phyloP scores from a whole-genome alignment of 179 eudicot genomes.

The Beta corolliflora region DNA sequence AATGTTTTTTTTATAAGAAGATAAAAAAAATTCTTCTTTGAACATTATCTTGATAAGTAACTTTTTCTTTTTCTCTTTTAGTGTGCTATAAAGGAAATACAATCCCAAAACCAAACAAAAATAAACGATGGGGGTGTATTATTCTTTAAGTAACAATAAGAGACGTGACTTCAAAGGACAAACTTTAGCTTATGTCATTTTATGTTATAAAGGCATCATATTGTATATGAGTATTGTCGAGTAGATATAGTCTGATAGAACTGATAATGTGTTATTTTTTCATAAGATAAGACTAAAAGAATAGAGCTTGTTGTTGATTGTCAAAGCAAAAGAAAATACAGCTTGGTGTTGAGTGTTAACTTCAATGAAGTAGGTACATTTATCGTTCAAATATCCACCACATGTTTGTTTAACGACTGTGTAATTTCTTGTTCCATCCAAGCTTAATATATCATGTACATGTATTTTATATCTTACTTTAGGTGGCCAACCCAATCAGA shows the following conservation, averaged over 20 bases:
- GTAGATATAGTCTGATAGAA: not conserved
- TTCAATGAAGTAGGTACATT: slow-evolving; percentile 30
- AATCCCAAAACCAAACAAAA: slow-evolving; percentile 1
- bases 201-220: not conserved
- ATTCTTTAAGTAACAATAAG: not conserved
- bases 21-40: no score
- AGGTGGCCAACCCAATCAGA: slow-evolving; percentile 2
- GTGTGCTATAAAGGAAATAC: not conserved
- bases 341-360: slow-evolving; percentile 3
- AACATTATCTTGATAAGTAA: not conserved
- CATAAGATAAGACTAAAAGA: not conserved
- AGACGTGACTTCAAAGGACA: not conserved
- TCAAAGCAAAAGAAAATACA: no score
- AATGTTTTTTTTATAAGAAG: not conserved
- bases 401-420: slow-evolving; percentile 20
- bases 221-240: no score
- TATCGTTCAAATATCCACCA: not conserved
- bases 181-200: slow-evolving; percentile 13
- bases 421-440: not conserved
- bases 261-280: not conserved
- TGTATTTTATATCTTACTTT: not conserved
- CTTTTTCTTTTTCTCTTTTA: not conserved
- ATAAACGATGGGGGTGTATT: not conserved
- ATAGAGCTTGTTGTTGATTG: not conserved
- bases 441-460: not conserved